Evolutionary conservation across 495 filamentous ascomycete species (phyloP).

Genomic region (Aspergillus asperescens): DNA sequence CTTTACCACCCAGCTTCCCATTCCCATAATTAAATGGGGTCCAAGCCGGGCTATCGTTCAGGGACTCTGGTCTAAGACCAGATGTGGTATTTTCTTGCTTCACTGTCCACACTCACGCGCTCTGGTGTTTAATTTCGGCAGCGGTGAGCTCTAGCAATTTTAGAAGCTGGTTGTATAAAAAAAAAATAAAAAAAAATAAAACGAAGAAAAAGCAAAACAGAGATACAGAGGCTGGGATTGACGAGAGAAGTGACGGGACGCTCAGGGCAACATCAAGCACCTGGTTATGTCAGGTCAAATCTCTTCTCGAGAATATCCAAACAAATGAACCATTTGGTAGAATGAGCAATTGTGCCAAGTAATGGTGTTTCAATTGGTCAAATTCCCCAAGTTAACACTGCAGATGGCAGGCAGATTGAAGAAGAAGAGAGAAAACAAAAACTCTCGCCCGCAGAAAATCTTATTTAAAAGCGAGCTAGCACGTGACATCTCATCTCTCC

Average conservation of each 20-base stretch:
- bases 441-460: not conserved
- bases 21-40: constrained; percentile 51
- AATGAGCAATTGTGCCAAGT: too few species aligned
- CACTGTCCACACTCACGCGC: constrained; percentile 60
- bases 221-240: not conserved
- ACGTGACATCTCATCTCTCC: not conserved
- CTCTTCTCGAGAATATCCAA: not conserved
- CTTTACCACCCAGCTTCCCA: constrained; percentile 44
- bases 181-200: not conserved
- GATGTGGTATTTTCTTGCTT: constrained; percentile 48
- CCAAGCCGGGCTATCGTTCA: constrained; percentile 39
- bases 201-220: not conserved
- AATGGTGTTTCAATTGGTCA: not conserved
- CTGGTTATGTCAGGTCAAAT: not conserved
- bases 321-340: too few species aligned
- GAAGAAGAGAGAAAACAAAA: not conserved
- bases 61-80: constrained; percentile 24
- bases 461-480: not conserved
- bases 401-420: not conserved
- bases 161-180: constrained; percentile 41
- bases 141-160: constrained; percentile 64
- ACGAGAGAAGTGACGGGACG: not conserved
- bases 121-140: constrained; percentile 50
- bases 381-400: too few species aligned
- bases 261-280: constrained; percentile 8